Evolutionary conservation across 1,139 yeast genomes (phyloP), one percentile per base, ranked within the genome.

Genomic region (Magnusiomyces ingens): DNA sequence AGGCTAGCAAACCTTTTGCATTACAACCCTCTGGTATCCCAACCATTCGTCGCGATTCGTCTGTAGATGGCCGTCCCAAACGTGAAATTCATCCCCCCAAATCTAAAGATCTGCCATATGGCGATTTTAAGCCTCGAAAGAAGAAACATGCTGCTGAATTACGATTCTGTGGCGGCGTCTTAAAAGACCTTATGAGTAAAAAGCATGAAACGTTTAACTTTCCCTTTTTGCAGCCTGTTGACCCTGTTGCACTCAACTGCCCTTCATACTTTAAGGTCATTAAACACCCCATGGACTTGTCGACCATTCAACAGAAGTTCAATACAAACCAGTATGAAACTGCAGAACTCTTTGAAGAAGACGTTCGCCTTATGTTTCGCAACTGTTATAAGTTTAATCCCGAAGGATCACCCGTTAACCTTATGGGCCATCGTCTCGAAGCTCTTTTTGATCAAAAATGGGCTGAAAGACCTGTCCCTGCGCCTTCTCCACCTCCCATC

Each of bases 61-160:
- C 77, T n/a, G 76, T 76, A 2, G 79, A 75, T 48, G 84, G 83
- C 45, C 79, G 99, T 60, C 98, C 99, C 46, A 91, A 91, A 72
- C 81, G 99, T 62, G 95, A 90, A 63, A 89, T 93, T 50, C 97
- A 91, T 66, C 99, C 99, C 2, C 99, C 99, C 52, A 85, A 87
- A 65, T 87, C 96, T 17, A 89, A 89, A 67, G 98, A 93, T 67
- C 80, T 91, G 67, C 95, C 96, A 2, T 89, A 89, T 64, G 68
- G 70, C 36, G 96, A 89, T 65, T 61, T 65, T 54, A 81, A 94
- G 67, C 99, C 98, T 49, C 81, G 95, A 60, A 87, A 89, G 70
- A 91, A 93, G 79, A 93, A 89, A 75, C 84, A 77, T 68, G 95
- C 94, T 47, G 85, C 93, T 13, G 98, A 93, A 69, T 78, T 93